phyloP scores from a whole-genome alignment of 208 protist genomes.

The Trypanosoma mega region DNA sequence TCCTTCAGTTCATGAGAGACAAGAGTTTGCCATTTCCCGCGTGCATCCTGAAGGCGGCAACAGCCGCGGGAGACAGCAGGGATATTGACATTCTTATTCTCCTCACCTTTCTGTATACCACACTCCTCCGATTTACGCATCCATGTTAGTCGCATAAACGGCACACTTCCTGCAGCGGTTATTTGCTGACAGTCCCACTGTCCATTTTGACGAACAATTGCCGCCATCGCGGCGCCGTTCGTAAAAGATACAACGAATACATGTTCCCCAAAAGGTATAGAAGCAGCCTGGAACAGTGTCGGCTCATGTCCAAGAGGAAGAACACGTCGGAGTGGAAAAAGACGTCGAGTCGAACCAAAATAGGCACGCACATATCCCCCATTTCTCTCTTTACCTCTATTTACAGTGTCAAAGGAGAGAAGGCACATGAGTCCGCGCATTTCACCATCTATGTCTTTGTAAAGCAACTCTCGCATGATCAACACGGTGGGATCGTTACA shows the following conservation, averaged over 20 bases:
- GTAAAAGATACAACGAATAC: slow-evolving; percentile 6
- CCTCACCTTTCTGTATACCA: no score
- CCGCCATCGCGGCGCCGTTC: slow-evolving; percentile 4
- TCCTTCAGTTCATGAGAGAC: neutral
- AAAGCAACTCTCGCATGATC: slow-evolving; percentile 17
- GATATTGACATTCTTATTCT: no score
- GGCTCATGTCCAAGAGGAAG: neutral
- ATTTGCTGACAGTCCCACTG: slow-evolving; percentile 18
- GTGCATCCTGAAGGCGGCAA: neutral
- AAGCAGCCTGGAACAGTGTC: slow-evolving; percentile 4
- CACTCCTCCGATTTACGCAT: no score
- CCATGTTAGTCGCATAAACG: no score
- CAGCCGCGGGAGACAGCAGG: no score
- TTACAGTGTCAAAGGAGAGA: neutral
- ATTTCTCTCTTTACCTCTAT: neutral
- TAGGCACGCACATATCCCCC: no score
- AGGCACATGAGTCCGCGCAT: slow-evolving; percentile 7
- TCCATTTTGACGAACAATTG: neutral
- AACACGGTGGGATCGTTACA: neutral
- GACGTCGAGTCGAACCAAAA: no score
- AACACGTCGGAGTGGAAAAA: neutral
- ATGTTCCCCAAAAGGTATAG: neutral
- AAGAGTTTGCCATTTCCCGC: neutral
- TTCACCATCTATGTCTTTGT: neutral
- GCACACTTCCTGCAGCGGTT: neutral